Conservation (phyloP, 2,329 filamentous ascomycete genomes). For the Nothophaeocryptopus gaeumannii region DNA sequence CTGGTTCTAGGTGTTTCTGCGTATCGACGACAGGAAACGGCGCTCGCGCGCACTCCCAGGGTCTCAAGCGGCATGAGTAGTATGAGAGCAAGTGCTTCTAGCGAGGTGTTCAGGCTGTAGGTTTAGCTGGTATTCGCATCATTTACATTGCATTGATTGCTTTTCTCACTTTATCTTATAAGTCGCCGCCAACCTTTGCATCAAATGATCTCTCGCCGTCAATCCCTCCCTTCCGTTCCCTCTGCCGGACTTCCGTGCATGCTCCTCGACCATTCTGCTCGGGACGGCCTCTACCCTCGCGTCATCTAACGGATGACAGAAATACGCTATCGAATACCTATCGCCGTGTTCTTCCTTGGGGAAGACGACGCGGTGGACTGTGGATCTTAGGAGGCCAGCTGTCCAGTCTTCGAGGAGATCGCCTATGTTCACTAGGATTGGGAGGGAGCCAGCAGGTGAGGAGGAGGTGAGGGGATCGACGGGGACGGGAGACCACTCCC, state of each 20-base stretch:
- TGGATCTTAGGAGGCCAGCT: conserved; percentile 78
- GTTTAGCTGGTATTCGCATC: too few species aligned
- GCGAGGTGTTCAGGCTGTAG: conserved; percentile 4
- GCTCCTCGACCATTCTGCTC: conserved; percentile 47
- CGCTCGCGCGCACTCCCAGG: too few species aligned
- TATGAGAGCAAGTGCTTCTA: background rate
- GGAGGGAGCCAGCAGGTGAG: conserved; percentile 36
- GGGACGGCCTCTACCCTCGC: conserved; percentile 56
- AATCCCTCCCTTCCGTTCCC: conserved; percentile 41
- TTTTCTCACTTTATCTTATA: conserved; percentile 45
- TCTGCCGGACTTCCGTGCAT: conserved; percentile 31
- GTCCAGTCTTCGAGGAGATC: conserved; percentile 84
- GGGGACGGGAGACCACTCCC: conserved; percentile 45
- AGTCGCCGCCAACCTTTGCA: conserved; percentile 56
- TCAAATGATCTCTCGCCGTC: conserved; percentile 60
- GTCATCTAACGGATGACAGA: conserved; percentile 60
- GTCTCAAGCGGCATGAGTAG: too few species aligned
- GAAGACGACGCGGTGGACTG: conserved; percentile 85
- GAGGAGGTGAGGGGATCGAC: conserved; percentile 37
- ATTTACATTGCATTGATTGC: too few species aligned
- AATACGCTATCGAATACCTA: conserved; percentile 48
- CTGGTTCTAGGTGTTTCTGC: conserved; percentile 11
- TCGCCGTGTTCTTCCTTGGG: conserved; percentile 38
- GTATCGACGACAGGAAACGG: background rate
- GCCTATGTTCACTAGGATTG: conserved; percentile 70